Conservation (phyloP, 129 eudicot species). For the Pseudognaphalium luteoalbum region DNA sequence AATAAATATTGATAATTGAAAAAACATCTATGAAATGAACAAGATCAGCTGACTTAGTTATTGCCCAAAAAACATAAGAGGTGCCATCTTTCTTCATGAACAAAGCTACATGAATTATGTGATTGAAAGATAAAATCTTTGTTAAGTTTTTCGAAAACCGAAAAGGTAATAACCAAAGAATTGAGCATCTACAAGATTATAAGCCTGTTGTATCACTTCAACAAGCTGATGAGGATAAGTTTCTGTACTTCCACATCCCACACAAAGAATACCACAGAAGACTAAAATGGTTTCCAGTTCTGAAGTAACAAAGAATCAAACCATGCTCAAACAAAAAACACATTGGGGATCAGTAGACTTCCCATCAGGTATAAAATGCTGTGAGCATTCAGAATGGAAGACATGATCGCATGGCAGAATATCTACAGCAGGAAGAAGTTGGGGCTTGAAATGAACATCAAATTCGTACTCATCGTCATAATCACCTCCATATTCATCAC, state of each 20-base stretch:
- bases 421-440: slow-evolving; percentile 20
- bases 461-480: not conserved
- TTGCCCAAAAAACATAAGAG: too few species aligned
- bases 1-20: too few species aligned
- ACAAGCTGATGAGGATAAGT: not conserved
- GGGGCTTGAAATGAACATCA: not conserved
- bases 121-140: too few species aligned
- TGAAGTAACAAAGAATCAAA: not conserved
- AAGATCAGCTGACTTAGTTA: too few species aligned
- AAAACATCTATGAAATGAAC: too few species aligned
- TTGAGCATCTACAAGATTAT: not conserved
- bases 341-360: slow-evolving; percentile 6
- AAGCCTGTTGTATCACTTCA: not conserved
- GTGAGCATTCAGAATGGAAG: slow-evolving; percentile 13
- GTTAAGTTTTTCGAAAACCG: too few species aligned
- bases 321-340: slow-evolving; percentile 17
- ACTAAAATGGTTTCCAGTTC: slow-evolving; percentile 3
- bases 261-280: not conserved
- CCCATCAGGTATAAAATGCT: not conserved
- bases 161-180: not conserved
- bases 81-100: too few species aligned
- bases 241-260: not conserved
- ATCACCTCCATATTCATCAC: not conserved
- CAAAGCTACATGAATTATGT: too few species aligned
- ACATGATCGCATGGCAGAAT: slow-evolving; percentile 20